Base-by-base conservation (phyloP, 768 basidiomycete genomes). In the Suillus alpinus region DNA sequence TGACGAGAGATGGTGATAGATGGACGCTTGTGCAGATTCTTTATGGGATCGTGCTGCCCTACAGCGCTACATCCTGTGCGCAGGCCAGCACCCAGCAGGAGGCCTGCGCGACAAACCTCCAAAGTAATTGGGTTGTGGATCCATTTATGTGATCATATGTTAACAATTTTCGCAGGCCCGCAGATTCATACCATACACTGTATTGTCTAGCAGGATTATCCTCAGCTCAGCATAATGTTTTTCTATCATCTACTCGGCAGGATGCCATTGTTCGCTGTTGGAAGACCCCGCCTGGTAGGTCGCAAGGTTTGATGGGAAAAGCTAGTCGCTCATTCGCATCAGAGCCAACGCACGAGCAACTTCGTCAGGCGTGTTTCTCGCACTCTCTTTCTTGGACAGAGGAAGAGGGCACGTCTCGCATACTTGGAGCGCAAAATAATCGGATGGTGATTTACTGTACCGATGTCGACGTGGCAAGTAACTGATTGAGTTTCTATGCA, bases 21-120 rank as follows among this genome's bases (percentile, higher is more conserved):
- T 59, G 71, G 10, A 12, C 8, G 31, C 6, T 13, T 39, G 12
- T 32, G 68, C 12, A 77, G 91, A 73, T 74, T 69, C 77, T 14
- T 47, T 82, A 32, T 81, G 85, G 73, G 82, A 91, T 69, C 80
- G 85, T 49, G 70, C 78, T 41, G 94, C 92, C 1, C 75, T 98
- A 23, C 95, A 98, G 70, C 85, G 92, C 66, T 99, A 92, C 71
- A 82, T 97, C 46, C 76, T 98, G 2, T 83, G 86, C 55, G 92
- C 93, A 18, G 94, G 89, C 0, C 97, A 99, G 68, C 85, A 89
- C 63, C 86, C 88, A 1, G 81, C 87, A 0, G 95, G 94, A 7
- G 97, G 97, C 16, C 73, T 98, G 56, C 80, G 94, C 26, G 97
- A 99, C 70, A 99, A 99, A 70, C 97, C 97, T 14, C 92, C 93